Percentiles rank a stretch among this genome's conserved stretches.
Conservation (phyloP, 768 basidiomycete genomes). For the Amylocystis lapponica region DNA sequence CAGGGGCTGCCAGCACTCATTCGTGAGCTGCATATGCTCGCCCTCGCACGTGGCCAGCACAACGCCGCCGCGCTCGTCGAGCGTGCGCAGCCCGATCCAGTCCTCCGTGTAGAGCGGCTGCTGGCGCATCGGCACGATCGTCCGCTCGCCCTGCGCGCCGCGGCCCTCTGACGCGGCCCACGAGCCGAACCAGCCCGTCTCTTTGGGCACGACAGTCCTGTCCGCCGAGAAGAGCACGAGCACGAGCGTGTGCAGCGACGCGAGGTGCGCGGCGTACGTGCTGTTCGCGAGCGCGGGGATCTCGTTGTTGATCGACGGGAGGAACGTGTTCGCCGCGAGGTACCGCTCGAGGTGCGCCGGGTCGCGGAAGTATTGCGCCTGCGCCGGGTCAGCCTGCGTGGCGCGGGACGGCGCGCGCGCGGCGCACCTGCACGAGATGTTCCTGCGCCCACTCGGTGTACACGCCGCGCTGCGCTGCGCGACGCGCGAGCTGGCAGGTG, state of each 20-base stretch:
- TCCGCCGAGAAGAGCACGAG: constrained; percentile 72
- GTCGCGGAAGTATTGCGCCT: constrained; percentile 90
- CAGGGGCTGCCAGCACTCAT: constrained; percentile 27
- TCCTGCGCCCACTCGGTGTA: constrained; percentile 74
- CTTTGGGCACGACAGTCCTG: constrained; percentile 76
- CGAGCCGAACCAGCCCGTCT: constrained; percentile 83
- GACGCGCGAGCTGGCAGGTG: constrained; percentile 61
- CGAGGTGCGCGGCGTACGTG: constrained; percentile 57
- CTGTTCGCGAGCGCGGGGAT: constrained; percentile 43
- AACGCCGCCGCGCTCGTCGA: constrained; percentile 64
- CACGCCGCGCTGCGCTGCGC: constrained; percentile 47
- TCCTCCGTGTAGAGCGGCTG: constrained; percentile 75
- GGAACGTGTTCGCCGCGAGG: constrained; percentile 55
- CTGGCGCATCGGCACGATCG: constrained; percentile 61
- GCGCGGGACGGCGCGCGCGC: not conserved
- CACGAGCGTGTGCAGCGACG: constrained; percentile 58
- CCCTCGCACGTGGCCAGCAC: constrained; percentile 60
- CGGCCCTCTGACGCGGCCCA: constrained; percentile 36
- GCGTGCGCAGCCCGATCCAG: constrained; percentile 70
- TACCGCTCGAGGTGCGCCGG: constrained; percentile 54
- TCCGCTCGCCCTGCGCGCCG: constrained; percentile 17
- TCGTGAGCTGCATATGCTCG: constrained; percentile 66
- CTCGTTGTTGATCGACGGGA: constrained; percentile 79
- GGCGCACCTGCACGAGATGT: constrained; percentile 63
- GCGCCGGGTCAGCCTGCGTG: not conserved